Conservation (phyloP, 306 rosid genomes). For the Gillenia trifoliata region DNA sequence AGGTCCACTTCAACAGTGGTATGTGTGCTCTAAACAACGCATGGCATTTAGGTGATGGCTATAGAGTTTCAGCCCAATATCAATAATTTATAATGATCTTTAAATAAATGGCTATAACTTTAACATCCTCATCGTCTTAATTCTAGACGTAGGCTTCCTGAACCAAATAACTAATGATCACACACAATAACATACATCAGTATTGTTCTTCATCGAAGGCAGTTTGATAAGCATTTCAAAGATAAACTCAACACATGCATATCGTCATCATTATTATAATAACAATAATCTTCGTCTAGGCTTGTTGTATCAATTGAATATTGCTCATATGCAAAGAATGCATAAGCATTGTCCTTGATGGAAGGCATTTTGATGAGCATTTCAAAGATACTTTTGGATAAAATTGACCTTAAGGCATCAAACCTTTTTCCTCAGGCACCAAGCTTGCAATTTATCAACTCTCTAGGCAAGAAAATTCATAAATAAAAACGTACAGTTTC, state of each 20-base stretch:
- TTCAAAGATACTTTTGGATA: no score
- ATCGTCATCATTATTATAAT: no score
- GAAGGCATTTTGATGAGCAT: neutral
- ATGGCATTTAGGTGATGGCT: neutral
- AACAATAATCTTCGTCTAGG: no score
- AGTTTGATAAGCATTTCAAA: no score
- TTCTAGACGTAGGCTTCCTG: no score
- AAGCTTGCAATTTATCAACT: neutral
- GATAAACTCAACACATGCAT: no score
- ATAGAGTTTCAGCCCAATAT: neutral
- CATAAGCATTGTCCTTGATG: neutral
- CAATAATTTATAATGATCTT: neutral
- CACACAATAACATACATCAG: neutral
- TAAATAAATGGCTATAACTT: neutral
- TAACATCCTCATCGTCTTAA: neutral
- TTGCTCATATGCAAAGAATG: no score
- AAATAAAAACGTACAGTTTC: conserved; percentile 67
- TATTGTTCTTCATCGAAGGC: neutral
- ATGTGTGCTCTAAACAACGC: neutral
- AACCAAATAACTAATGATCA: neutral
- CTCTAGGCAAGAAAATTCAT: neutral
- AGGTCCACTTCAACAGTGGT: neutral
- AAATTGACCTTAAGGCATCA: neutral
- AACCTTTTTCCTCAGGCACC: neutral
- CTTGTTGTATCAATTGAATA: no score